Evolutionary conservation across 2,329 filamentous ascomycete species (phyloP).

Genomic region (Colletotrichum noveboracense): DNA sequence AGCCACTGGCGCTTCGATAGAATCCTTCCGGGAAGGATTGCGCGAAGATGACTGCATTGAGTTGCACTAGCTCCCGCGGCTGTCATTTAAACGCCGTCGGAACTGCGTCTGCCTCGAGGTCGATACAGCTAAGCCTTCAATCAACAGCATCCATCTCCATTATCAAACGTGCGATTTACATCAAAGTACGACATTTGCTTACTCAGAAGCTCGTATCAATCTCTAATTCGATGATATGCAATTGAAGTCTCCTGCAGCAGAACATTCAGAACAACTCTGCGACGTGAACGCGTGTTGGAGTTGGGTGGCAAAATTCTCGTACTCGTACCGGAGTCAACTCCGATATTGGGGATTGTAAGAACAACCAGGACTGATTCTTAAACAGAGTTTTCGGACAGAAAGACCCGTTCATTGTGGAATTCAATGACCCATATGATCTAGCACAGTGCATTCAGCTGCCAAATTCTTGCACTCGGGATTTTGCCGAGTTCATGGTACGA

Average conservation of each 20-base stretch:
- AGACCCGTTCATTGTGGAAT: neutral
- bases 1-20: no score
- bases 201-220: no score
- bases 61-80: no score
- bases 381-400: rapidly evolving
- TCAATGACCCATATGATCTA: neutral
- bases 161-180: no score
- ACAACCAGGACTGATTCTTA: neutral
- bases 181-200: no score
- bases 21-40: no score
- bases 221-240: no score
- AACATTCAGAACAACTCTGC: neutral
- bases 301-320: neutral
- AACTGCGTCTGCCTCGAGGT: no score
- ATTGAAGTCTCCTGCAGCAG: neutral
- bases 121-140: no score
- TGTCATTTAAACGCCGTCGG: no score
- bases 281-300: neutral
- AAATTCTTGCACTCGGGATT: neutral
- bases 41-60: no score
- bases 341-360: neutral
- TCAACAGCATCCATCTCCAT: no score
- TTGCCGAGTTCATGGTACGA: neutral
- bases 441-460: neutral
- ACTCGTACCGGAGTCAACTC: neutral